Conservation (phyloP, 495 filamentous ascomycete genomes). For the Bacidia gigantensis region DNA sequence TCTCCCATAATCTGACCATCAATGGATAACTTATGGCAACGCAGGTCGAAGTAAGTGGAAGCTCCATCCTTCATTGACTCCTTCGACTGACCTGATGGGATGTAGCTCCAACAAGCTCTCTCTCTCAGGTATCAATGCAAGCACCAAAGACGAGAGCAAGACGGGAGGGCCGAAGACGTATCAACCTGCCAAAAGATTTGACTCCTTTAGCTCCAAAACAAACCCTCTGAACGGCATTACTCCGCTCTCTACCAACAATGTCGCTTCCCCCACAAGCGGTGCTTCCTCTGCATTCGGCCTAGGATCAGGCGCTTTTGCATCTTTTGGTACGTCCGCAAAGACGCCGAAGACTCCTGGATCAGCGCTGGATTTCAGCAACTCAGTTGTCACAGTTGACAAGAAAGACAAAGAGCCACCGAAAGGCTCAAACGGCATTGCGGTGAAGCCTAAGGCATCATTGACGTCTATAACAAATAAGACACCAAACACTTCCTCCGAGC, state of each 20-base stretch:
- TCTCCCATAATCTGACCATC: neutral
- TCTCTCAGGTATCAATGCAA: constrained; percentile 47
- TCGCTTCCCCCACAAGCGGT: constrained; percentile 75
- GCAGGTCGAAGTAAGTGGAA: constrained; percentile 21
- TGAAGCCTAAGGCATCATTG: constrained; percentile 31
- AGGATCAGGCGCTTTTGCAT: constrained; percentile 89
- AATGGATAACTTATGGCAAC: constrained; percentile 24
- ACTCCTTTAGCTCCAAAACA: constrained; percentile 62
- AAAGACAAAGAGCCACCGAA: constrained; percentile 43
- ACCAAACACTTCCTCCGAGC: constrained; percentile 32
- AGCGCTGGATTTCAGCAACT: constrained; percentile 54
- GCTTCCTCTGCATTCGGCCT: constrained; percentile 89
- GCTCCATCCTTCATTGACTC: neutral
- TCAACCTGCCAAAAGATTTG: constrained; percentile 55
- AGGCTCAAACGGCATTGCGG: constrained; percentile 32
- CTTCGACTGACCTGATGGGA: constrained; percentile 5
- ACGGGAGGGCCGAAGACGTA: constrained; percentile 50
- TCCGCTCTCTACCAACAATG: constrained; percentile 47
- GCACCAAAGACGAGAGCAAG: constrained; percentile 46
- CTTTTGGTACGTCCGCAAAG: constrained; percentile 72
- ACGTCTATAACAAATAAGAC: constrained; percentile 25
- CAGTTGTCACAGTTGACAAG: constrained; percentile 48
- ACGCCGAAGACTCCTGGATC: constrained; percentile 80
- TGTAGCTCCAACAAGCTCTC: constrained; percentile 76
- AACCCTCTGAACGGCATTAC: constrained; percentile 79